These are phyloP conservation scores for Ascoidea asiatica DNA, from an alignment of 805 yeast genomes.

Conservation along the genomic window DNA sequence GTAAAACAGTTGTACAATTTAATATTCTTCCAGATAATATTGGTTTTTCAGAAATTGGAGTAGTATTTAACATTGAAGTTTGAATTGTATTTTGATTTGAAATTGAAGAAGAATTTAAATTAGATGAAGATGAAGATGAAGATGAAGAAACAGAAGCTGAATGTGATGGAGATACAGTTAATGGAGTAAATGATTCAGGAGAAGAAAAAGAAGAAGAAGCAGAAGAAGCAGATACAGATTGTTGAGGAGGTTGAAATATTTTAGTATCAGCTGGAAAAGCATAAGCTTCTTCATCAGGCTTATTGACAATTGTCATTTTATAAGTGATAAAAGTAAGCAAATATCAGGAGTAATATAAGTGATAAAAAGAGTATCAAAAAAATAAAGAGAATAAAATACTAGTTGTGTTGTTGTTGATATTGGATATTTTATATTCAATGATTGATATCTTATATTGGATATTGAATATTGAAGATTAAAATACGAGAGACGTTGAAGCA, in stretches of 20 bases:
- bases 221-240: background rate
- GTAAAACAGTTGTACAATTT: slow-evolving; percentile 54
- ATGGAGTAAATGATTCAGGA: background rate
- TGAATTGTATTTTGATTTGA: slow-evolving; percentile 12
- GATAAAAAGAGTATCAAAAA: too few relatives aligned
- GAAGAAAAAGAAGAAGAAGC: background rate
- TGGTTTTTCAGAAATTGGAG: slow-evolving; percentile 14
- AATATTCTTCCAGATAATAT: slow-evolving; percentile 53
- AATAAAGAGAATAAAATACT: too few relatives aligned
- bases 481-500: too few relatives aligned
- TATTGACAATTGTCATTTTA: background rate
- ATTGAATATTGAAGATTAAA: too few relatives aligned
- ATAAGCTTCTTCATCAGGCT: slow-evolving; percentile 10
- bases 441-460: too few relatives aligned
- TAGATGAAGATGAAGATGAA: background rate
- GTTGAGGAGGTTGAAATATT: slow-evolving; percentile 3
- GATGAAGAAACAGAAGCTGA: background rate
- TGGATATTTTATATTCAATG: too few relatives aligned
- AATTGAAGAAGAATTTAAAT: background rate
- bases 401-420: too few relatives aligned
- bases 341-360: too few relatives aligned
- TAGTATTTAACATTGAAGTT: slow-evolving; percentile 13
- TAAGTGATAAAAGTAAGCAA: background rate
- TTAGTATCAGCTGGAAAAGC: slow-evolving; percentile 16
- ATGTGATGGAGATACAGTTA: background rate